phyloP scores from a whole-genome alignment of 371 early-diverging fungal species.

The Syncephalastrum contaminatum region DNA sequence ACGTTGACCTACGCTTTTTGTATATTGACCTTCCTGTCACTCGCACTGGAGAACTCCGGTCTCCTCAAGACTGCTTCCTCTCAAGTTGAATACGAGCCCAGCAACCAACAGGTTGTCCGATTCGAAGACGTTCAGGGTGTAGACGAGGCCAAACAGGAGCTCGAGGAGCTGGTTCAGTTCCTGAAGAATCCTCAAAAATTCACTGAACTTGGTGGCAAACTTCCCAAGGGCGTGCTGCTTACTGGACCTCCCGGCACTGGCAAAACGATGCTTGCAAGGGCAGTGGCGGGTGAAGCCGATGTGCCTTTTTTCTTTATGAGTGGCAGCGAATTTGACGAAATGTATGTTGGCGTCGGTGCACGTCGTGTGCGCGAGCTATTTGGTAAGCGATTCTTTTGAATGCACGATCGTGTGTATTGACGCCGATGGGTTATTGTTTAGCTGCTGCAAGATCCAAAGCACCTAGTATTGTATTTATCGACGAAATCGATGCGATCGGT shows the following conservation, averaged over 20 bases:
- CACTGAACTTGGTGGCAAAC: slow-evolving; percentile 85
- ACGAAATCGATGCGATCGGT: slow-evolving; percentile 98
- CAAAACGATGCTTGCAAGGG: slow-evolving; percentile 83
- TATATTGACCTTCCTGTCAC: slow-evolving; percentile 62
- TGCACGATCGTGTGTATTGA: background rate
- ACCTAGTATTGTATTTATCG: slow-evolving; percentile 99
- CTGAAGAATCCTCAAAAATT: slow-evolving; percentile 86
- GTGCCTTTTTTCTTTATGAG: slow-evolving; percentile 96
- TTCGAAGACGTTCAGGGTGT: slow-evolving; percentile 96
- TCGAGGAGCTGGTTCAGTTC: slow-evolving; percentile 92
- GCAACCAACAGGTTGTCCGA: slow-evolving; percentile 57
- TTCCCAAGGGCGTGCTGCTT: slow-evolving; percentile 92
- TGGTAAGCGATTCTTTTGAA: slow-evolving; percentile 26
- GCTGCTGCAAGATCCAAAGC: slow-evolving; percentile 85
- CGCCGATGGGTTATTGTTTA: background rate
- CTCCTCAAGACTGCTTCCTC: slow-evolving; percentile 55
- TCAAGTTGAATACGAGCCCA: slow-evolving; percentile 65
- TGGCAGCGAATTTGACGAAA: slow-evolving; percentile 95
- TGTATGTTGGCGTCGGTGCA: slow-evolving; percentile 98
- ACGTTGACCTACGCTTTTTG: slow-evolving; percentile 71
- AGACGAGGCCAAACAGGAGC: slow-evolving; percentile 93
- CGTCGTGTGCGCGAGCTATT: slow-evolving; percentile 71
- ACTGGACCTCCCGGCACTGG: slow-evolving; percentile 99
- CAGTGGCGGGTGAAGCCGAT: slow-evolving; percentile 88
- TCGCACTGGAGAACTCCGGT: slow-evolving; percentile 70